Base-by-base conservation (phyloP, 768 basidiomycete genomes). In the Leccinum variicolor region DNA sequence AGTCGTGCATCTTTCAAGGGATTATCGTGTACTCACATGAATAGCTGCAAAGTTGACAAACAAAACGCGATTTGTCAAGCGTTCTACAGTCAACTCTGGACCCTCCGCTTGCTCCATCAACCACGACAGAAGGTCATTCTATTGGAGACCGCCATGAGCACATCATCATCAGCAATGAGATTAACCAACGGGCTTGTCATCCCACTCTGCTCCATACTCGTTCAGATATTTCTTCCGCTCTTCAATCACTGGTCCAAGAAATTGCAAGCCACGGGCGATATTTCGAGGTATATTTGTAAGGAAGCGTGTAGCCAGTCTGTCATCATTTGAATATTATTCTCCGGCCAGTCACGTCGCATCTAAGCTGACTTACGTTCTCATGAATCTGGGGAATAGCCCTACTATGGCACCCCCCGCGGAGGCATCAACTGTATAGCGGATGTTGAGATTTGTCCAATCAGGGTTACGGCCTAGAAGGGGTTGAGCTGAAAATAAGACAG, bases 351-450 rank as follows among this genome's bases (percentile, higher is more conserved):
- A 43, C 11, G 2, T 43, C 19, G 10, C 10, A 10, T 9, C 11
- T 15, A 15, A 47, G 50, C 3, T 8, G 31, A 33, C 50, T 23
- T 21, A 34, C 50, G 7, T 4, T 21, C 31, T 51, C 46, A 47
- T 47, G 14, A 47, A 66, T 1, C 54, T 48, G 0, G 79, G 79
- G 33, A 76, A 50, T 15, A 34, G 6, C 7, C 29, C 29, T 6
- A 51, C n/a, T 23, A 23, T 29, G 1, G 23, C 23, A 0, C 56
- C 64, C 17, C 60, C 67, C 1, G 41, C 60, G 9, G 64, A 25
- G 17, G 76, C 64, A 34, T 73, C 64, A 1, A 69, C 13, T 2
- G 77, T 64, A 56, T 69, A 75, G 0, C 68, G 55, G 23, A 74
- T 65, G 17, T 64, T 69, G 6, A 76, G 59, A 29, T 56, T 48